These are phyloP conservation scores for Debaryomyces fabryi DNA, from an alignment of 1,139 yeast species.

Conservation along the genomic window DNA sequence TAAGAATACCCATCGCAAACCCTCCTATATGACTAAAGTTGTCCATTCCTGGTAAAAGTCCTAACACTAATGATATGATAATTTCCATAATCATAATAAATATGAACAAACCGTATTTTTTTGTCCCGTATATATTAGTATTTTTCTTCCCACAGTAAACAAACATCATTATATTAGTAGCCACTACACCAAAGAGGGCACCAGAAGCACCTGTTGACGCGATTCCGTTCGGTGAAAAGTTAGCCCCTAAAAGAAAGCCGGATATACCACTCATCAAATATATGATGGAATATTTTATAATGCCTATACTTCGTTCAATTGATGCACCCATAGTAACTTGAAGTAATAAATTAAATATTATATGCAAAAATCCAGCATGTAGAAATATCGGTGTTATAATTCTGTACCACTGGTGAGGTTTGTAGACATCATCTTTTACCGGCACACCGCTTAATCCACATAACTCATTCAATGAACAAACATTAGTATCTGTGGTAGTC, in stretches of 20 bases:
- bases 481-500: constrained; percentile 55
- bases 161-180: constrained; percentile 61
- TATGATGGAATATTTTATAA: constrained; percentile 55
- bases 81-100: constrained; percentile 58
- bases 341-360: constrained; percentile 62
- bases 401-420: constrained; percentile 72
- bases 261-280: constrained; percentile 66
- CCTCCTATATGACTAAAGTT: constrained; percentile 82
- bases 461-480: constrained; percentile 57
- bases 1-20: constrained; percentile 61
- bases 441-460: constrained; percentile 64
- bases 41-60: constrained; percentile 73
- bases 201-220: constrained; percentile 81
- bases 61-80: constrained; percentile 62
- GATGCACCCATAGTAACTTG: constrained; percentile 66
- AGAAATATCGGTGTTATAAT: constrained; percentile 70
- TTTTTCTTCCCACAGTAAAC: constrained; percentile 56
- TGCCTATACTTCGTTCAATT: constrained; percentile 64
- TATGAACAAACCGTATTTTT: constrained; percentile 48
- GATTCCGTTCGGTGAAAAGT: constrained; percentile 69
- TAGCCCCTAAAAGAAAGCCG: constrained; percentile 72
- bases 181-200: constrained; percentile 69
- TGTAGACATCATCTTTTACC: constrained; percentile 26
- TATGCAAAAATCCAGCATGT: constrained; percentile 76
- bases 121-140: constrained; percentile 46